Percentiles rank a stretch among this genome's conserved stretches.
These are phyloP conservation scores for Wickerhamomyces xylosicus DNA, from an alignment of 805 yeast genomes.

Conservation along the genomic window DNA sequence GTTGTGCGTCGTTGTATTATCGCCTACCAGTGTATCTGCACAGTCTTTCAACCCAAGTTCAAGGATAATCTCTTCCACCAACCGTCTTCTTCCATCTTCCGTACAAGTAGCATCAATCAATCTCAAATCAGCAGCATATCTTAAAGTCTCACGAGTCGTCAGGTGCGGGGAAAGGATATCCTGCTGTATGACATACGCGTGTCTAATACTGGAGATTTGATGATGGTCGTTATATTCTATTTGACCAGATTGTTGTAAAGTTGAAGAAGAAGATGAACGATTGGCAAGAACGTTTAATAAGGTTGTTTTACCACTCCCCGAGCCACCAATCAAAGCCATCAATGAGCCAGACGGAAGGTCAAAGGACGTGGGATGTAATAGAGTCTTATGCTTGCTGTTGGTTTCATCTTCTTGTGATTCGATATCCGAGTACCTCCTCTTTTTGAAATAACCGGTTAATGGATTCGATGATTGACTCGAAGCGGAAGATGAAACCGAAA, in stretches of 20 bases:
- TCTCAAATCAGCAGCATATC: slow-evolving; percentile 64
- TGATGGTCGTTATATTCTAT: slow-evolving; percentile 24
- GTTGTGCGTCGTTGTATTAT: slow-evolving; percentile 28
- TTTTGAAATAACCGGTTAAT: background rate
- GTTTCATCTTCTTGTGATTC: background rate
- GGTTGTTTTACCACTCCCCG: slow-evolving; percentile 85
- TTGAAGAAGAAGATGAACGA: slow-evolving; percentile 24
- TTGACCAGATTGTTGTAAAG: slow-evolving; percentile 30
- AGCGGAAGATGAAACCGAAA: slow-evolving; percentile 6
- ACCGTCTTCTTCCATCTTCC: slow-evolving; percentile 28
- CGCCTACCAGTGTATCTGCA: slow-evolving; percentile 53
- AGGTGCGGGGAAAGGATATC: slow-evolving; percentile 65
- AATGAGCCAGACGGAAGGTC: slow-evolving; percentile 54
- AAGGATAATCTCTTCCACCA: slow-evolving; percentile 53
- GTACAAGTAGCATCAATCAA: slow-evolving; percentile 35
- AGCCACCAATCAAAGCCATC: slow-evolving; percentile 82
- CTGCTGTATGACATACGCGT: slow-evolving; percentile 66
- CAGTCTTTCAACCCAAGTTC: slow-evolving; percentile 67
- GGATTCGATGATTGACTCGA: background rate
- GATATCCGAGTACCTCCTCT: background rate
- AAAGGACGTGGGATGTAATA: slow-evolving; percentile 35
- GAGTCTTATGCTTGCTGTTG: slow-evolving; percentile 1
- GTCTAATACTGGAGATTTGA: slow-evolving; percentile 13
- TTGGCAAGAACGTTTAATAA: slow-evolving; percentile 58
- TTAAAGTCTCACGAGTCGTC: slow-evolving; percentile 64